Evolutionary conservation across 352 stramenopile species (phyloP).

Genomic region (Phytophthora tubulina): DNA sequence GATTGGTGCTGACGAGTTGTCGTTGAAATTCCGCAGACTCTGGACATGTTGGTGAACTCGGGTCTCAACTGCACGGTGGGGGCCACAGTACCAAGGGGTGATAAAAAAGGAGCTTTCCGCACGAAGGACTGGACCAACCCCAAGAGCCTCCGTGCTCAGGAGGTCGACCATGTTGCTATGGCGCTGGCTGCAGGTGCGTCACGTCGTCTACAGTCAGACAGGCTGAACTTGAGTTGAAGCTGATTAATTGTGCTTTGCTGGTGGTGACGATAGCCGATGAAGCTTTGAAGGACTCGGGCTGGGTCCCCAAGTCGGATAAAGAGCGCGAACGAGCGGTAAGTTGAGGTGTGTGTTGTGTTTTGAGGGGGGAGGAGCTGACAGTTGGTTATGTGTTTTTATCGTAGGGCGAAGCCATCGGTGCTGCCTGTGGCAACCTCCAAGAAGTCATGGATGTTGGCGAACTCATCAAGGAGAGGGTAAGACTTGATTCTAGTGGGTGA

Average conservation of each 20-base stretch:
- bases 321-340: conserved; percentile 63
- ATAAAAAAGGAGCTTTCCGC: conserved; percentile 56
- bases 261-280: conserved; percentile 58
- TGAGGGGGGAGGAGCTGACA: neutral
- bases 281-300: conserved; percentile 73
- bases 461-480: conserved; percentile 65
- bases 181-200: conserved; percentile 71
- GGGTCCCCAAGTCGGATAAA: conserved; percentile 57
- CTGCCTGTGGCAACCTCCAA: conserved; percentile 83
- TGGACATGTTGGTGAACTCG: conserved; percentile 58
- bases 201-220: neutral
- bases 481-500: neutral
- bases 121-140: conserved; percentile 69
- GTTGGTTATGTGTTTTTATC: conserved; percentile 33
- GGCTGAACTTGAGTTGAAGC: neutral
- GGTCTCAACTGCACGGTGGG: conserved; percentile 72
- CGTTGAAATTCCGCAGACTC: conserved; percentile 38
- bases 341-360: neutral
- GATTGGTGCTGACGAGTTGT: neutral
- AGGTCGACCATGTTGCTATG: conserved; percentile 85
- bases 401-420: conserved; percentile 83
- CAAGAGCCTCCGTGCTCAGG: conserved; percentile 69
- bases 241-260: conserved; percentile 1
- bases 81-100: conserved; percentile 67
- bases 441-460: conserved; percentile 77